Conservation (phyloP, 805 yeast species). For the Maudiozyma turicensis region DNA sequence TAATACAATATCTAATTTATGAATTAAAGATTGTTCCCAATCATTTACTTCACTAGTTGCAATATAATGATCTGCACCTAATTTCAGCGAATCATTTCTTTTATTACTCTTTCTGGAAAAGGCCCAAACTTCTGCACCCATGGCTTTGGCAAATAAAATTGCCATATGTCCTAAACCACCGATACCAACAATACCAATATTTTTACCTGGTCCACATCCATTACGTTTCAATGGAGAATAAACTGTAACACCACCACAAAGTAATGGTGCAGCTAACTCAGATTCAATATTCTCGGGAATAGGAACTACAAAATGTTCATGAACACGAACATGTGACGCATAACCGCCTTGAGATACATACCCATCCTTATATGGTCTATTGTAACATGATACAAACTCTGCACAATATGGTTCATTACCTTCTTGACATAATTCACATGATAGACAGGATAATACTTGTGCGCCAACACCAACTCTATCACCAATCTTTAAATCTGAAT, state of each 20-base stretch:
- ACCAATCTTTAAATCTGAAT: slow-evolving; percentile 44
- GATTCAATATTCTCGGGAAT: slow-evolving; percentile 48
- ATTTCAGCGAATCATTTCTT: slow-evolving; percentile 38
- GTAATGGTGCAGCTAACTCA: slow-evolving; percentile 56
- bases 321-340: slow-evolving; percentile 52
- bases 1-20: slow-evolving; percentile 38
- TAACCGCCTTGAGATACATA: slow-evolving; percentile 55
- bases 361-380: slow-evolving; percentile 35
- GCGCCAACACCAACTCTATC: slow-evolving; percentile 81
- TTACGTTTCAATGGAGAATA: slow-evolving; percentile 55
- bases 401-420: slow-evolving; percentile 52
- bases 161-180: slow-evolving; percentile 54
- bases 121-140: slow-evolving; percentile 52
- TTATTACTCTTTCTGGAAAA: slow-evolving; percentile 44
- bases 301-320: slow-evolving; percentile 53
- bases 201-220: slow-evolving; percentile 40
- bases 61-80: slow-evolving; percentile 46
- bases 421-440: slow-evolving; percentile 50
- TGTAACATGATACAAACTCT: slow-evolving; percentile 40
- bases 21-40: slow-evolving; percentile 30
- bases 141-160: slow-evolving; percentile 45
- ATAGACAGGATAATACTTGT: slow-evolving; percentile 47
- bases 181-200: slow-evolving; percentile 45
- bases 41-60: slow-evolving; percentile 42
- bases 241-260: slow-evolving; percentile 73